Percentiles rank a stretch among this genome's conserved stretches.
phyloP scores from a whole-genome alignment of 768 basidiomycete genomes.

The Pulveroboletus sp. region DNA sequence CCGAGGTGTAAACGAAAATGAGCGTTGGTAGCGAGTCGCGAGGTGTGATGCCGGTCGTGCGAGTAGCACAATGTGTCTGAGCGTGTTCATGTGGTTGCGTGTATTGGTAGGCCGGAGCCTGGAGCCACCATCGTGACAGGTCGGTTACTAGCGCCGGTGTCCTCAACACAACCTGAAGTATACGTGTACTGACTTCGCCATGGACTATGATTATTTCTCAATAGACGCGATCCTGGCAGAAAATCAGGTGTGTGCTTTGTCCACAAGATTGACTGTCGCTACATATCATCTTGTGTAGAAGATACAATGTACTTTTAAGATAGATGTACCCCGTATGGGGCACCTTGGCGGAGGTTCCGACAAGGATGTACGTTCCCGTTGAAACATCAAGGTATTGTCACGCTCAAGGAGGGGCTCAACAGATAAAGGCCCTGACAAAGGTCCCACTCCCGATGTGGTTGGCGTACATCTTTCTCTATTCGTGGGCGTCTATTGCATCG shows the following conservation, averaged over 20 bases:
- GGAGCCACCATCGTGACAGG: no score
- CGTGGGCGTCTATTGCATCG: slow-evolving; percentile 41
- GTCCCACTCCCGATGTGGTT: slow-evolving; percentile 89
- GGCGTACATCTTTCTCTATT: slow-evolving; percentile 79
- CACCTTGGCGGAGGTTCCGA: slow-evolving; percentile 87
- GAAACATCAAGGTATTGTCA: neutral
- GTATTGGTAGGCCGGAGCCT: neutral
- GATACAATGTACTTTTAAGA: slow-evolving; percentile 90
- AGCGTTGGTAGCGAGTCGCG: slow-evolving; percentile 18
- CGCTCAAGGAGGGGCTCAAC: slow-evolving; percentile 7
- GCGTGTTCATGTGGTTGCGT: slow-evolving; percentile 20
- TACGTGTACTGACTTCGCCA: slow-evolving; percentile 32
- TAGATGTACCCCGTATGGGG: slow-evolving; percentile 81
- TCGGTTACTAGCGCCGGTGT: slow-evolving; percentile 24
- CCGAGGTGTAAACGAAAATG: slow-evolving; percentile 29
- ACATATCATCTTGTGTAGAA: slow-evolving; percentile 48
- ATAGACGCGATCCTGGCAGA: slow-evolving; percentile 89
- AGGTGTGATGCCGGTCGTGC: slow-evolving; percentile 11
- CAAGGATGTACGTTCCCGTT: slow-evolving; percentile 58
- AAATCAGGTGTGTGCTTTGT: slow-evolving; percentile 60
- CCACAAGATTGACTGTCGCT: neutral
- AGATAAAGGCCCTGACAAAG: slow-evolving; percentile 81
- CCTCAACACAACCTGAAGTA: no score
- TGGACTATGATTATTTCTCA: slow-evolving; percentile 93
- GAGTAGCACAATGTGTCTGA: slow-evolving; percentile 13